Percentiles rank a stretch among this genome's conserved stretches.
These are phyloP conservation scores for Sclerotinia nivalis DNA, from an alignment of 2,329 filamentous ascomycete genomes.

Conservation along the genomic window DNA sequence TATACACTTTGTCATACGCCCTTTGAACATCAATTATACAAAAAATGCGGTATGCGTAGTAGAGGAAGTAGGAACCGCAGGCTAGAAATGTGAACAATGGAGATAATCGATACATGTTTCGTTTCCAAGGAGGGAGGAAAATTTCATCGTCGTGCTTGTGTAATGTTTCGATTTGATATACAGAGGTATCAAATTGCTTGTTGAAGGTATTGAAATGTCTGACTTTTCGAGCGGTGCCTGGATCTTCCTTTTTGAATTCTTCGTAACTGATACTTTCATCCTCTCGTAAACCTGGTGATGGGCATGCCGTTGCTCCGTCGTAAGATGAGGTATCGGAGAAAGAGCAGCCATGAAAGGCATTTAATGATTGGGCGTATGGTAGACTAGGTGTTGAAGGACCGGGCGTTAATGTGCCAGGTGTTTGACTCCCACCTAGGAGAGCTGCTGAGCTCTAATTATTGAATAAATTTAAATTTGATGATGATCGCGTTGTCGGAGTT, in stretches of 20 bases:
- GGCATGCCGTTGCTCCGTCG: slow-evolving; percentile 19
- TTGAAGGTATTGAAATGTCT: slow-evolving; percentile 19
- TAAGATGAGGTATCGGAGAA: slow-evolving; percentile 21
- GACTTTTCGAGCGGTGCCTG: not conserved
- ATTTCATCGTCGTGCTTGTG: slow-evolving; percentile 32
- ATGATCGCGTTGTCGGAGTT: slow-evolving; percentile 2
- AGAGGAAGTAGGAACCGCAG: slow-evolving; percentile 42
- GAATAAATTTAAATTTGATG: slow-evolving; percentile 6
- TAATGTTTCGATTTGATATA: slow-evolving; percentile 29
- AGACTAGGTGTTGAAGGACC: not conserved
- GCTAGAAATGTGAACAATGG: slow-evolving; percentile 33
- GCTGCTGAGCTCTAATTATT: slow-evolving; percentile 20
- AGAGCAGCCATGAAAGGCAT: slow-evolving; percentile 5
- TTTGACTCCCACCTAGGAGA: not conserved
- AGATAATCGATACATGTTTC: slow-evolving; percentile 31
- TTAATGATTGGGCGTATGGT: not conserved
- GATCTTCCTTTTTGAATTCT: slow-evolving; percentile 19
- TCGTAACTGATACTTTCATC: slow-evolving; percentile 13
- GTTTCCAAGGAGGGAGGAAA: slow-evolving; percentile 29
- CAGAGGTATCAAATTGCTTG: slow-evolving; percentile 9
- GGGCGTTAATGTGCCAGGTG: slow-evolving; percentile 7
- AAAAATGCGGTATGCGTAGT: slow-evolving; percentile 53
- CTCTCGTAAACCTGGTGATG: slow-evolving; percentile 13
- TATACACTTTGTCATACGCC: slow-evolving; percentile 45
- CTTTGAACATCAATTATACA: slow-evolving; percentile 56